Evolutionary conservation across 805 yeast genomes (phyloP), one percentile per base, ranked within the genome.

Genomic region (Kurtzmaniella cleridarum): DNA sequence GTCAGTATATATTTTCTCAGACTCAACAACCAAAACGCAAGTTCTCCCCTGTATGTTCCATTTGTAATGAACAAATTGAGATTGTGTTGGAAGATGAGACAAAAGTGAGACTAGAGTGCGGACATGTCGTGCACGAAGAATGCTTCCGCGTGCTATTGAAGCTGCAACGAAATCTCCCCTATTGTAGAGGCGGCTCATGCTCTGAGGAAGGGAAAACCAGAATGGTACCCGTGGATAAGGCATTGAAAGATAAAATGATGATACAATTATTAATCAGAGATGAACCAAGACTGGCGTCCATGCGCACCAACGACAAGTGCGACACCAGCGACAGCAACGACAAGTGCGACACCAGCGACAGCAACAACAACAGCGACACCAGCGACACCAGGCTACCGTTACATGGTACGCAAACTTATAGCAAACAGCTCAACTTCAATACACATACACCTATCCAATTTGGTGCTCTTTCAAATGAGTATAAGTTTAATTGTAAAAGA

Each of bases 41-140:
- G 17, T 10, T 8, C 3, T 20, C 36, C 16, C 26, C 20, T 12
- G 65, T 43, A 66, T 79, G 78, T 43, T 69, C 69, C 38, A 62
- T 80, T 12, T 81, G 88, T 51, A 70, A 70, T 5, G 79, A 79
- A 36, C 62, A 68, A 2, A 54, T 79, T 3, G 63, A 66, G 13
- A 64, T 69, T 23, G 73, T 71, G 35, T 58, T 73, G 20, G 55
- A 55, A 14, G 62, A 69, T 9, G 81, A 71, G 47, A 64, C 60
- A 33, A 54, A 77, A 2, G 55, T 79, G 11, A 71, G 69, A 40
- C 58, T 80, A 26, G 55, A 54, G 30, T 81, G 88, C 57, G 74
- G 71, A 1, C 84, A 80, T 51, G 55, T 62, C 32, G 62, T 71
- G 30, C 88, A 81, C 51, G 80, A 76, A 37, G 76, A 78, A 40